Conservation (phyloP, 306 rosid genomes). For the Begonia loranthoides region DNA sequence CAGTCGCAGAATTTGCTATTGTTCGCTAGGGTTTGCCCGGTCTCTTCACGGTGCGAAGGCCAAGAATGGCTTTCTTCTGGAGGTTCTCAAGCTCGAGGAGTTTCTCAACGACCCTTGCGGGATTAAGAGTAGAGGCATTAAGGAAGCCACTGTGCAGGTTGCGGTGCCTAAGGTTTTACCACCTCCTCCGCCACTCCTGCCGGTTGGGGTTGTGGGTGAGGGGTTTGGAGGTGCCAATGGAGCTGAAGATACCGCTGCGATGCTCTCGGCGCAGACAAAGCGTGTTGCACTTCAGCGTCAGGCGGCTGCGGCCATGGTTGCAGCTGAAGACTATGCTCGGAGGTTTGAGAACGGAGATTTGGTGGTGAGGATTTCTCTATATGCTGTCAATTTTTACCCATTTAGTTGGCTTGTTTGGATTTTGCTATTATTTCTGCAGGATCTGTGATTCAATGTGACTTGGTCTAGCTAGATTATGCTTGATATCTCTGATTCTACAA, state of each 20-base stretch:
- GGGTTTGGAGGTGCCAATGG: constrained; percentile 17
- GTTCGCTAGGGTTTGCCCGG: constrained; percentile 56
- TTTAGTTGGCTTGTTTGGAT: no score
- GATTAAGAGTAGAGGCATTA: constrained; percentile 29
- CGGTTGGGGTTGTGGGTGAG: constrained; percentile 15
- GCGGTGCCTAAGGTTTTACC: constrained; percentile 64
- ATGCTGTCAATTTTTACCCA: neutral
- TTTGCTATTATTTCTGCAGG: no score
- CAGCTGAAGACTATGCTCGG: constrained; percentile 88
- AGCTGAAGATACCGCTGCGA: constrained; percentile 40
- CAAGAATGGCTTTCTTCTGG: constrained; percentile 29
- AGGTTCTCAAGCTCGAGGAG: constrained; percentile 31
- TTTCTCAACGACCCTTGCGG: constrained; percentile 40
- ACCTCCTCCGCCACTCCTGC: constrained; percentile 38
- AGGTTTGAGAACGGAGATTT: constrained; percentile 70
- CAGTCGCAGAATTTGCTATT: constrained; percentile 65
- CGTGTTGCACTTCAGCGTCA: constrained; percentile 66
- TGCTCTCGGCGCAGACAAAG: constrained; percentile 71
- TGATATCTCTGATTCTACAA: no score
- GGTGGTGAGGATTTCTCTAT: constrained; percentile 24
- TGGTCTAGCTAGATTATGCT: no score
- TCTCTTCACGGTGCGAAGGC: constrained; percentile 20
- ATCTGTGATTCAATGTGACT: no score
- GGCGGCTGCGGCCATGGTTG: constrained; percentile 95
- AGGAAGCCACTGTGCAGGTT: constrained; percentile 33